Percentiles rank a stretch among this genome's conserved stretches.
phyloP scores from a whole-genome alignment of 1,284 basidiomycete genomes.

The Ustilago sp. region DNA sequence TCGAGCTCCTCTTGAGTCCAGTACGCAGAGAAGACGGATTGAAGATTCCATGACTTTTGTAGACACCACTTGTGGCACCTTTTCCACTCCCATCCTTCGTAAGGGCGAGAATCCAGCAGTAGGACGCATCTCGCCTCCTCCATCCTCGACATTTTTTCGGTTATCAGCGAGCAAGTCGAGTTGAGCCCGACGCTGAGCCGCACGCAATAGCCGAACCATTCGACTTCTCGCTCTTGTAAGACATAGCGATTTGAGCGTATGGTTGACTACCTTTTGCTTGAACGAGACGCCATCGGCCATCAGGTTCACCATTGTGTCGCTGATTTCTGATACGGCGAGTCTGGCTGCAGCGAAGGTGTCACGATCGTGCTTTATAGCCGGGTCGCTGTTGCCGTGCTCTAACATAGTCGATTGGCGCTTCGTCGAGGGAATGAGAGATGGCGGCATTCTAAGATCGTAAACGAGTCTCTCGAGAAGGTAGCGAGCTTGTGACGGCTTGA shows the following conservation, averaged over 20 bases:
- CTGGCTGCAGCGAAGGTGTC: slow-evolving; percentile 23
- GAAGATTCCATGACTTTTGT: slow-evolving; percentile 23
- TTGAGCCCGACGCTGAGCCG: slow-evolving; percentile 28
- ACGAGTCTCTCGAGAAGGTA: slow-evolving; percentile 41
- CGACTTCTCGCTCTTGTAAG: slow-evolving; percentile 21
- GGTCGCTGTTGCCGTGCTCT: too few relatives aligned
- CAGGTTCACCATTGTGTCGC: slow-evolving; percentile 30
- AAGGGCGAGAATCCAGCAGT: slow-evolving; percentile 33
- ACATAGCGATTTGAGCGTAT: slow-evolving; percentile 30
- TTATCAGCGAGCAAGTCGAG: slow-evolving; percentile 3
- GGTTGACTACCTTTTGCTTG: slow-evolving; percentile 26
- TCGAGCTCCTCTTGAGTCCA: slow-evolving; percentile 22
- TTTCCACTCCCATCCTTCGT: not conserved
- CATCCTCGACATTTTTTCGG: not conserved
- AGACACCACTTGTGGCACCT: slow-evolving; percentile 28
- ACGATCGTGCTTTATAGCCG: not conserved
- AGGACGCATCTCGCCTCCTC: slow-evolving; percentile 13
- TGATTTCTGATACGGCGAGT: slow-evolving; percentile 21
- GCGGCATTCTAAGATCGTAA: slow-evolving; percentile 19
- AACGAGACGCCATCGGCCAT: slow-evolving; percentile 33
- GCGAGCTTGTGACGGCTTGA: slow-evolving; percentile 49
- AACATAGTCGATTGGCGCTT: too few relatives aligned
- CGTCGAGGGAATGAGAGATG: not conserved
- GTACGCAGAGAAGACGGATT: slow-evolving; percentile 29
- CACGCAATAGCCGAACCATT: slow-evolving; percentile 21